phyloP scores from a whole-genome alignment of 805 yeast genomes.

The Candida sakaeoensis region DNA sequence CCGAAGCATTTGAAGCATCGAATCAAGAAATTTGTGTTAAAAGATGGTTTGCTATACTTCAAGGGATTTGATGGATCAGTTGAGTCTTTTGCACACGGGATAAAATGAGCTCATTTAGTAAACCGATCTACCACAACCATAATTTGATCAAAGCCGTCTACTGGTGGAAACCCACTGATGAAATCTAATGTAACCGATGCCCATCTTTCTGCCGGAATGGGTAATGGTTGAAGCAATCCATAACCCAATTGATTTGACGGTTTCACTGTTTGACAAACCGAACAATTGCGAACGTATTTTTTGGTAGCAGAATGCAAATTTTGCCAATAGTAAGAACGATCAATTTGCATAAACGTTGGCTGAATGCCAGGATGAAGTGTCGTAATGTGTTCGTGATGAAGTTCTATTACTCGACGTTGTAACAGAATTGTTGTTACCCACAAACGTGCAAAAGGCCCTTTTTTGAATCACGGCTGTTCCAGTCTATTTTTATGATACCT shows the following conservation, averaged over 20 bases:
- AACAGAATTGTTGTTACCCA: neutral
- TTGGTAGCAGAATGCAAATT: neutral
- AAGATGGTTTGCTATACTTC: no score
- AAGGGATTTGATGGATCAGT: no score
- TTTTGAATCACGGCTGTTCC: no score
- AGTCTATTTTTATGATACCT: no score
- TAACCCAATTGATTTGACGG: neutral
- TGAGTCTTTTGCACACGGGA: no score
- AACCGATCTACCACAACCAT: conserved; percentile 15
- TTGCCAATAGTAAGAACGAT: neutral
- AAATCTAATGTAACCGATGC: conserved; percentile 12
- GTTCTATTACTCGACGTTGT: neutral
- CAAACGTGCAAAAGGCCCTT: no score
- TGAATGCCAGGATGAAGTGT: neutral
- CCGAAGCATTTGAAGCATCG: no score
- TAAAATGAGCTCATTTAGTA: conserved; percentile 15
- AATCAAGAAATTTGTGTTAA: no score
- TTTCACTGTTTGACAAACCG: conserved; percentile 2
- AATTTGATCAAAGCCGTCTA: conserved; percentile 10
- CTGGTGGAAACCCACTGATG: conserved; percentile 11
- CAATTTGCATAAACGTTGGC: neutral
- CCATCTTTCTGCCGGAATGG: conserved; percentile 5
- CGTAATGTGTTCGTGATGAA: neutral
- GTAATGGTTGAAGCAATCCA: conserved; percentile 5
- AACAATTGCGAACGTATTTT: neutral